Conservation (phyloP, 2,329 filamentous ascomycete genomes). For the Daldinia eschscholtzii region DNA sequence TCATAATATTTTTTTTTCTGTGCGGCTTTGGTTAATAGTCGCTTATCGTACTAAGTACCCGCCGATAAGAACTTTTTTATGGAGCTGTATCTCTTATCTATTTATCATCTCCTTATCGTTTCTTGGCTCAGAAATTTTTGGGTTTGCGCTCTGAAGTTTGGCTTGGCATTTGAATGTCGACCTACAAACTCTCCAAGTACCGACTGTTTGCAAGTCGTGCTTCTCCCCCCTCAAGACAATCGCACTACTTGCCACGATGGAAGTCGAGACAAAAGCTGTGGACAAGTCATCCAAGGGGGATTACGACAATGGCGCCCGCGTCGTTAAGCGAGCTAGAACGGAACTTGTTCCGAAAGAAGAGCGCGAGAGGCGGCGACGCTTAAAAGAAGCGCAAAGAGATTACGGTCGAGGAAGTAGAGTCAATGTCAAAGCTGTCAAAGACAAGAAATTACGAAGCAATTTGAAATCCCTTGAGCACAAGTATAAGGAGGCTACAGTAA, state of each 20-base stretch:
- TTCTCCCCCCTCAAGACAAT: background rate
- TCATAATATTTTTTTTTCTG: slow-evolving; percentile 39
- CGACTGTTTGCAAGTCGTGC: background rate
- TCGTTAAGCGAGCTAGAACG: slow-evolving; percentile 63
- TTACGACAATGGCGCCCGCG: slow-evolving; percentile 66
- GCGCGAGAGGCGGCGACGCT: slow-evolving; percentile 63
- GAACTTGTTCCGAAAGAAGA: slow-evolving; percentile 66
- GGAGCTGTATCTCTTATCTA: slow-evolving; percentile 34
- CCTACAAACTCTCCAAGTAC: slow-evolving; percentile 11
- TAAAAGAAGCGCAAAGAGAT: slow-evolving; percentile 74
- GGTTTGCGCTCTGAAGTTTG: slow-evolving; percentile 22
- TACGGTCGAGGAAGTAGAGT: slow-evolving; percentile 89
- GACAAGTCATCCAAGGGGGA: slow-evolving; percentile 54
- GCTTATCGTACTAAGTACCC: slow-evolving; percentile 23
- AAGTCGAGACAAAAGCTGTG: slow-evolving; percentile 48
- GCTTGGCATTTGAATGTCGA: slow-evolving; percentile 33
- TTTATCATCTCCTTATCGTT: slow-evolving; percentile 16
- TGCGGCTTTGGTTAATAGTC: slow-evolving; percentile 28
- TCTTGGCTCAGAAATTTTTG: slow-evolving; percentile 40
- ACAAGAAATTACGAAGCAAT: slow-evolving; percentile 90
- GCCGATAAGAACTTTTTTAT: slow-evolving; percentile 40
- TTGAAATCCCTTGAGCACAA: slow-evolving; percentile 83
- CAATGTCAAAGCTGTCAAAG: slow-evolving; percentile 78
- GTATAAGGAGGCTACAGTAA: slow-evolving; percentile 82
- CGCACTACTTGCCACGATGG: slow-evolving; percentile 40